Base-by-base conservation (phyloP, 352 stramenopile genomes). In the Phytophthora uliginosa region DNA sequence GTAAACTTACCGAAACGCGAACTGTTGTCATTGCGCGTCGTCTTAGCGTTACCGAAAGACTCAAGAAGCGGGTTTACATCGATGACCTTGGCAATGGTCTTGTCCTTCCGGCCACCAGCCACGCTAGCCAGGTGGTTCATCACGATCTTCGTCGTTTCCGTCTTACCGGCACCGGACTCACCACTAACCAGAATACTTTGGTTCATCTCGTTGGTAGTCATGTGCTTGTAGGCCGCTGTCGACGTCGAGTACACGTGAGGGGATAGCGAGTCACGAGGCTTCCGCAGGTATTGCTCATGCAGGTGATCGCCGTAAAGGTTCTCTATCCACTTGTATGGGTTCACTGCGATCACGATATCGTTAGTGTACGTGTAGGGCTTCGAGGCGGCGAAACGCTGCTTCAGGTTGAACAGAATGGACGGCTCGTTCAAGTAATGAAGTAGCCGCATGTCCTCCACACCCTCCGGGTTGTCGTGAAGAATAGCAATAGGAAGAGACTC, bases 301-400 rank as follows among this genome's bases (percentile, higher is more conserved):
- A 95, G 54, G 22, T 95, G 79, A 59, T 98, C 92, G n/a, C 88
- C 87, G 71, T 98, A 98, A 3, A 98, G 83, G 48, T 93, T 89
- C 7, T 93, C 82, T 59, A 98, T 96, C 92, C 94, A 98, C 77
- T 97, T 97, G 82, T 99, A 99, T 50, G 97, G 98, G 77, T 99
- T 99, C 26, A 99, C 92, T 5, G 98, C 97, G 56, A 99, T 98
- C 58, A 99, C 92, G 76, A 99, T 99, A 36, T 99, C 97, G 45
- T 98, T 98, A 5, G 97, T 98, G 78, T 98, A 98, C n/a, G 97
- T 99, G 82, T 99, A 99, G 15, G 98, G 97, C 79, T 97, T 93
- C 12, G 91, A 94, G 9, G 84, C 84, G 36, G 93, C 89, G 63
- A 98, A 98, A 4, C 95, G 88, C 71, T 94, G 85, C 69, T 97